Base-by-base conservation (phyloP, 805 yeast genomes). In the Saturnispora galanensis region DNA sequence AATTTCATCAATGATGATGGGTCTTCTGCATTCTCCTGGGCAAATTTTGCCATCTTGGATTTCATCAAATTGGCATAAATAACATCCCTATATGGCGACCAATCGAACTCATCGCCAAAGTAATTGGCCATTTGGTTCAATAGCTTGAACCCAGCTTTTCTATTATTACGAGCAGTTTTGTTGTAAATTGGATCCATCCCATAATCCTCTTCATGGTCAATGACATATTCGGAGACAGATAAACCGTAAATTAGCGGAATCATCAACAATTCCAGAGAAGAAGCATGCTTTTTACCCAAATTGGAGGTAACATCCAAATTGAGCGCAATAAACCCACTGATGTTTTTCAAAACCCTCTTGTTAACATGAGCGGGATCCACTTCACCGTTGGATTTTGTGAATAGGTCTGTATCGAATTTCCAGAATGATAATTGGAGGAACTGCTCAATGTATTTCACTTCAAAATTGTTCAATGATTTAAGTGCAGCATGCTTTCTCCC, bases 1-100 rank as follows among this genome's bases (percentile, higher is more conserved):
- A 87, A 57, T 45, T 69, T 75, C 75, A 89, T 65, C 37, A 90
- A 58, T 0, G 95, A 73, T 0, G 97, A 87, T 0, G 90, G 81
- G 54, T 83, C 87, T 56, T 87, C 94, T 30, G 82, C 66, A 58
- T 90, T 93, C 54, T 84, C 95, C 35, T 65, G 71, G 3, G 81
- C 81, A 60, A 90, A 90, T 10, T 71, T 66, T 1, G 49, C 67
- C 52, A 93, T 67, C 55, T 94, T 74, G 7, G 95, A 88, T 16
- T 59, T 54, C 11, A 90, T 66, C 17, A 87, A 67, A 18, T 66
- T 57, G 3, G 62, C 57, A 55, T 74, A 82, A 10, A 93, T 73
- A 2, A 62, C 52, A 11, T 66, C 65, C 15, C 75, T 69, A 50
- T 71, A 71, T 8, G 66, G 64, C 5, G 56, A 49, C 96, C 96